These are phyloP conservation scores for Mycocentrospora acerina DNA, from an alignment of 2,329 filamentous ascomycete genomes.

Conservation along the genomic window DNA sequence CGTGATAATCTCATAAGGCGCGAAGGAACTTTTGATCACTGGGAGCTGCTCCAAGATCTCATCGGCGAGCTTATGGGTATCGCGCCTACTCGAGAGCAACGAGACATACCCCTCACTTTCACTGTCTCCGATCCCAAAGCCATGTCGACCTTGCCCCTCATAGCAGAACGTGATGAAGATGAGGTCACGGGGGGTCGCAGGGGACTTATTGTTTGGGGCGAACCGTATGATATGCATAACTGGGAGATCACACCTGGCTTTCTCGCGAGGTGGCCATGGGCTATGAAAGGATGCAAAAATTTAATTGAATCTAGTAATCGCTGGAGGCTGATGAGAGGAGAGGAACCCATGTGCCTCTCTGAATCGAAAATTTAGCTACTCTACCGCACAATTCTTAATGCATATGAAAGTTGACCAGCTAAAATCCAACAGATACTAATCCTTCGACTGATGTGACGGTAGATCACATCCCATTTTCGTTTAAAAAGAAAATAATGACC, in stretches of 20 bases:
- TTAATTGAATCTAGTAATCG: constrained; percentile 5
- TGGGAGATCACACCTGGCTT: constrained; percentile 12
- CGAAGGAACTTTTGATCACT: constrained; percentile 3
- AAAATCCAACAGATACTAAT: no score
- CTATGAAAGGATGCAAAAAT: constrained; percentile 8
- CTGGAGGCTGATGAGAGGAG: no score
- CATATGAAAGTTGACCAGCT: no score
- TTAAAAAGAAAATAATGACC: no score
- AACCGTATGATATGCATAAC: constrained; percentile 5
- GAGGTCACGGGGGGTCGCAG: not conserved
- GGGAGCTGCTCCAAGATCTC: constrained; percentile 5
- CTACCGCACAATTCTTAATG: no score
- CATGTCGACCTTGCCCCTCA: not conserved
- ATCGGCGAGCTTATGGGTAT: constrained; percentile 5
- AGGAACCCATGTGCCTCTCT: no score
- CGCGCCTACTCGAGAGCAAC: not conserved
- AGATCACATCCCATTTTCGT: no score
- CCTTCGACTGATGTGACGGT: no score
- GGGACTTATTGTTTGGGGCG: constrained; percentile 14
- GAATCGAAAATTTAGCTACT: no score
- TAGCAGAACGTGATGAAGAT: no score
- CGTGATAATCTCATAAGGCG: constrained; percentile 51
- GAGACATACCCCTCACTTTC: no score
- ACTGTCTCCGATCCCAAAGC: not conserved
- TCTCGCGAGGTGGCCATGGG: constrained; percentile 8